Evolutionary conservation across 2,329 filamentous ascomycete species (phyloP).

Genomic region (Mycosphaerella sp.): DNA sequence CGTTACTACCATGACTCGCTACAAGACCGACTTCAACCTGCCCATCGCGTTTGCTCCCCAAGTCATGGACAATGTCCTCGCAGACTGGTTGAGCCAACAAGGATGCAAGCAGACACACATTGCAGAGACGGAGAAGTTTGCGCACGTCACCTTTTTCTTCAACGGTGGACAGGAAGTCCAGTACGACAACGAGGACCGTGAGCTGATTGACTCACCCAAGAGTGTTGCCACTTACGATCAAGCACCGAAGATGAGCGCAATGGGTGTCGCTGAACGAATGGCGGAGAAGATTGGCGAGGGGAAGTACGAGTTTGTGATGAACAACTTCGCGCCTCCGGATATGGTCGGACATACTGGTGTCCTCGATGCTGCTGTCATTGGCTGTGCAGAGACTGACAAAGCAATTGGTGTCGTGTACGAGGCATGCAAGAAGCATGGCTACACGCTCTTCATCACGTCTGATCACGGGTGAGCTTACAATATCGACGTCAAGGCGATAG

Average conservation of each 20-base stretch:
- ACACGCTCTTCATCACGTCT: slow-evolving; percentile 89
- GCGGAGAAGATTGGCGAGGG: slow-evolving; percentile 77
- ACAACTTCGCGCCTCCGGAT: slow-evolving; percentile 98
- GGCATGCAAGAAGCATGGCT: slow-evolving; percentile 86
- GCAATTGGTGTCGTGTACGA: slow-evolving; percentile 91
- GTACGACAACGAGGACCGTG: slow-evolving; percentile 84
- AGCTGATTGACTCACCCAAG: slow-evolving; percentile 91
- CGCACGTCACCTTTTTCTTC: slow-evolving; percentile 99
- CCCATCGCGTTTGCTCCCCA: slow-evolving; percentile 88
- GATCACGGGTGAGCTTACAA: slow-evolving; percentile 58
- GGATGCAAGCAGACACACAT: slow-evolving; percentile 88
- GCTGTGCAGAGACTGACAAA: slow-evolving; percentile 79
- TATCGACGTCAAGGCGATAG: not conserved
- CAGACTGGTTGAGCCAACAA: slow-evolving; percentile 91
- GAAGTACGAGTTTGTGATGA: slow-evolving; percentile 96
- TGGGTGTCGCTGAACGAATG: slow-evolving; percentile 81
- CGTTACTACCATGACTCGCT: slow-evolving; percentile 96
- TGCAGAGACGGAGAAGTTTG: slow-evolving; percentile 98
- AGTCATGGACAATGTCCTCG: slow-evolving; percentile 95
- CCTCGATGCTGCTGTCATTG: slow-evolving; percentile 87
- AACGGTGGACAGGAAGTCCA: slow-evolving; percentile 97
- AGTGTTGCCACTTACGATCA: slow-evolving; percentile 85
- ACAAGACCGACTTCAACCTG: slow-evolving; percentile 94
- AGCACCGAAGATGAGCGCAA: slow-evolving; percentile 93
- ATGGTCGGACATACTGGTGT: slow-evolving; percentile 99